These are phyloP conservation scores for Triticum timopheevii DNA, from an alignment of 176 grass and related monocot genomes.

Conservation along the genomic window DNA sequence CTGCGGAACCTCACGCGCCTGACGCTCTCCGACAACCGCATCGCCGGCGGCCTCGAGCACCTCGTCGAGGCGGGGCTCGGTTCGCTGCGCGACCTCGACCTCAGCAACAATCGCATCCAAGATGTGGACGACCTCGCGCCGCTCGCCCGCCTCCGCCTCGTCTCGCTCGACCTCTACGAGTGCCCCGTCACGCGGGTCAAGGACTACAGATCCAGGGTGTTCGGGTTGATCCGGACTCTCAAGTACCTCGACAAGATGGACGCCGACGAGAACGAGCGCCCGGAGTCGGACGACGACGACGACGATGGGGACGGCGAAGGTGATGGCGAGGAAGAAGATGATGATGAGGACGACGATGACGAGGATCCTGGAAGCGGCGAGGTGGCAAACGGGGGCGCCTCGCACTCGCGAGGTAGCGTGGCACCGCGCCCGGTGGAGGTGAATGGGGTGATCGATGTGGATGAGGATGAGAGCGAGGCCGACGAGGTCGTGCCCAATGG, in stretches of 20 bases:
- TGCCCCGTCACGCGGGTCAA: constrained; percentile 81
- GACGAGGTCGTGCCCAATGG: constrained; percentile 75
- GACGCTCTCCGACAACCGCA: constrained; percentile 93
- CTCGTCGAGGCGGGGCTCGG: constrained; percentile 76
- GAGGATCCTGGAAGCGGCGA: constrained; percentile 88
- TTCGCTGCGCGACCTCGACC: constrained; percentile 81
- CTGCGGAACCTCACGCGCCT: constrained; percentile 80
- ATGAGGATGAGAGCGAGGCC: constrained; percentile 91
- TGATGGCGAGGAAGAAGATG: constrained; percentile 63
- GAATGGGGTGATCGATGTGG: constrained; percentile 65
- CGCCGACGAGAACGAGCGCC: constrained; percentile 93
- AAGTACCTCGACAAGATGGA: constrained; percentile 95
- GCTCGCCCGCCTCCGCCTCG: constrained; percentile 68
- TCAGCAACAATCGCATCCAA: constrained; percentile 94
- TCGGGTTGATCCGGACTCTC: constrained; percentile 79
- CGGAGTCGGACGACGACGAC: constrained; percentile 89
- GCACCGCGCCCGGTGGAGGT: constrained; percentile 38
- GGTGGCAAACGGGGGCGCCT: constrained; percentile 54
- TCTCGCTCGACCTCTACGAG: constrained; percentile 95
- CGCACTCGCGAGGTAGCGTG: constrained; percentile 15
- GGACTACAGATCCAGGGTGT: constrained; percentile 91
- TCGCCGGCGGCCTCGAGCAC: constrained; percentile 81
- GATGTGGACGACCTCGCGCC: constrained; percentile 75
- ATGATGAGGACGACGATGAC: constrained; percentile 54
- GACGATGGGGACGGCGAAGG: constrained; percentile 46